These are phyloP conservation scores for Neurospora terricola DNA, from an alignment of 495 filamentous ascomycete species.

Conservation along the genomic window DNA sequence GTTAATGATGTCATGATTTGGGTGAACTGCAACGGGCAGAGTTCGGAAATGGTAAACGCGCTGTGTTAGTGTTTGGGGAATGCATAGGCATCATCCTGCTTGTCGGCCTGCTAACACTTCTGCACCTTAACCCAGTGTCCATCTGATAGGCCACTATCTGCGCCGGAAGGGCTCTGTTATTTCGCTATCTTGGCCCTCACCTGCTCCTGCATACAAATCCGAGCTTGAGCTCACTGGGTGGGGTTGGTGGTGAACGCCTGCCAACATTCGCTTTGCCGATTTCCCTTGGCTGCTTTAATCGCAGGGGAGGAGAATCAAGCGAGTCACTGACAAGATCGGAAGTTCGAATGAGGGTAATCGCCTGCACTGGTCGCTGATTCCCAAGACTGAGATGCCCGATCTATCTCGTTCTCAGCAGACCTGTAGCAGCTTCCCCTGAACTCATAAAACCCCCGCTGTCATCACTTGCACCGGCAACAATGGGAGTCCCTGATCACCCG, in stretches of 20 bases:
- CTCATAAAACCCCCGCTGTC: background rate
- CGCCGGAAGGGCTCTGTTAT: background rate
- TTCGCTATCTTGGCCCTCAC: background rate
- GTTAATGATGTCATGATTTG: background rate
- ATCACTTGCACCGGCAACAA: background rate
- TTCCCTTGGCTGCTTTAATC: background rate
- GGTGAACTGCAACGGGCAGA: background rate
- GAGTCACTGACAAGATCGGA: background rate
- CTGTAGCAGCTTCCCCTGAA: background rate
- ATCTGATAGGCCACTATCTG: background rate
- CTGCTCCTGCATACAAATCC: too few species aligned
- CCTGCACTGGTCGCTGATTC: too few species aligned
- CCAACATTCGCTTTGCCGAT: background rate
- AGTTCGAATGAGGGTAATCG: background rate
- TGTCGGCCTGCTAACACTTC: background rate
- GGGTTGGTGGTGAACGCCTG: background rate
- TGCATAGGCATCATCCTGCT: rapidly evolving
- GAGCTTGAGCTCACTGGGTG: background rate
- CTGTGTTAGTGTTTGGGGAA: background rate
- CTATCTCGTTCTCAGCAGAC: too few species aligned
- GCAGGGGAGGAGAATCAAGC: background rate
- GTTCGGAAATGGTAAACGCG: background rate
- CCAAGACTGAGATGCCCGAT: background rate
- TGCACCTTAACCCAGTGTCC: too few species aligned
- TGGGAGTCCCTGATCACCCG: background rate